A percentile compares a stretch with the other conserved stretches of the same genome.
These are phyloP conservation scores for Carex kokanica DNA, from an alignment of 176 grass and related monocot species.

Conservation along the genomic window DNA sequence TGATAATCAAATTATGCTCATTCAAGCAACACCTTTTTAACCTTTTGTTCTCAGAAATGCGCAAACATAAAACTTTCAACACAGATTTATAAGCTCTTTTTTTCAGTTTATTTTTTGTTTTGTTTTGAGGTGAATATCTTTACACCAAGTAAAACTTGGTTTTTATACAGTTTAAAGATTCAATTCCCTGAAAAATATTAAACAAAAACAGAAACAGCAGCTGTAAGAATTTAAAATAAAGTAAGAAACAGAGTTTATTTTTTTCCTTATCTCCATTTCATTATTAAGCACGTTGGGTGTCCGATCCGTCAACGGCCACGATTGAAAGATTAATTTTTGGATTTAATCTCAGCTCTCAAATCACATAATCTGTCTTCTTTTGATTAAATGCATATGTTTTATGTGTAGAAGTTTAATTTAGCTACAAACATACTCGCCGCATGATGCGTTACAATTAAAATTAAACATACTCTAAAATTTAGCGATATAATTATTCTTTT, in stretches of 20 bases:
- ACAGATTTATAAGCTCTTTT: neutral
- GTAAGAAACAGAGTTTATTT: neutral
- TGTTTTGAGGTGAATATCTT: neutral
- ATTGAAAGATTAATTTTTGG: no score
- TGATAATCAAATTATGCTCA: neutral
- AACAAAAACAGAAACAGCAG: neutral
- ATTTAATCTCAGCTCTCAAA: no score
- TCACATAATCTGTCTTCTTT: no score
- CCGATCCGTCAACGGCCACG: no score
- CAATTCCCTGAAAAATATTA: neutral
- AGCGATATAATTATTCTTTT: no score
- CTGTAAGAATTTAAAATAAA: neutral
- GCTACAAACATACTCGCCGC: no score
- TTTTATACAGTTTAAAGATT: neutral
- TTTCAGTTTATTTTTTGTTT: neutral
- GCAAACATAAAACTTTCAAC: neutral
- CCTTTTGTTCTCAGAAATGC: neutral
- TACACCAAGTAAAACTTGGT: neutral
- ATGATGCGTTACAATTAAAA: no score
- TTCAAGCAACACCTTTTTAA: neutral
- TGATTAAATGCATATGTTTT: no score
- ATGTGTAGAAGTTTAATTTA: no score
- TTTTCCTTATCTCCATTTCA: no score
- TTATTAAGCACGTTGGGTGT: no score
- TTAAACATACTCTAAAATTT: no score